Evolutionary conservation across 2,329 filamentous ascomycete species (phyloP).

Genomic region (Aspergillus calidoustus): DNA sequence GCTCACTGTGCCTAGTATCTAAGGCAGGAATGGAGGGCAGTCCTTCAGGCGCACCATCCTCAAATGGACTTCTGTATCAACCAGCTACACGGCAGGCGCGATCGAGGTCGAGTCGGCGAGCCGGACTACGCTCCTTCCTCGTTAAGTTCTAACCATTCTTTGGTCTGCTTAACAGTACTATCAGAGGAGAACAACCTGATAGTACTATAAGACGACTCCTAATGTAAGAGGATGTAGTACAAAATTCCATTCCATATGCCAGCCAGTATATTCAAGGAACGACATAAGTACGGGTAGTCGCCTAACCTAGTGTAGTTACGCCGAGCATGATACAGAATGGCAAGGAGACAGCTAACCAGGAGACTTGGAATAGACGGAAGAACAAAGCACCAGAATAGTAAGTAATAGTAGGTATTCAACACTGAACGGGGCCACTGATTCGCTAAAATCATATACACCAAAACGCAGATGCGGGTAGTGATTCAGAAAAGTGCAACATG

Average conservation of each 20-base stretch:
- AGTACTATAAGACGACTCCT: not conserved
- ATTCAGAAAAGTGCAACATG: not conserved
- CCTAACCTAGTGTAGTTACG: not conserved
- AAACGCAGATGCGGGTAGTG: not conserved
- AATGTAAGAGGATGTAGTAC: not conserved
- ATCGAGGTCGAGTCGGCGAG: too few relatives aligned
- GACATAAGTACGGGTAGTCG: not conserved
- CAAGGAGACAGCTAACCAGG: not conserved
- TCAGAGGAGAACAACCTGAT: not conserved
- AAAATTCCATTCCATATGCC: not conserved
- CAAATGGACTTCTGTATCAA: not conserved
- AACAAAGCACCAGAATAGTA: conserved; percentile 15
- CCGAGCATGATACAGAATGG: not conserved
- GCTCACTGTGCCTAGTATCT: not conserved
- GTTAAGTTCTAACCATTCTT: not conserved
- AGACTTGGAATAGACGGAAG: not conserved
- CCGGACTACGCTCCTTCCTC: not conserved
- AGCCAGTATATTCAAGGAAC: not conserved
- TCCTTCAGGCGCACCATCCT: not conserved
- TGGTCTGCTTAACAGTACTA: not conserved
- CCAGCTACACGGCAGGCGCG: not conserved
- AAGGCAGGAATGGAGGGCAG: not conserved
- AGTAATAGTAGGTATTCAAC: conserved; percentile 11
- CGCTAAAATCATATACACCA: conserved; percentile 28
- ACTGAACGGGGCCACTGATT: conserved; percentile 14